phyloP scores from a whole-genome alignment of 2,329 filamentous ascomycete genomes.

The Botrytis squamosa region DNA sequence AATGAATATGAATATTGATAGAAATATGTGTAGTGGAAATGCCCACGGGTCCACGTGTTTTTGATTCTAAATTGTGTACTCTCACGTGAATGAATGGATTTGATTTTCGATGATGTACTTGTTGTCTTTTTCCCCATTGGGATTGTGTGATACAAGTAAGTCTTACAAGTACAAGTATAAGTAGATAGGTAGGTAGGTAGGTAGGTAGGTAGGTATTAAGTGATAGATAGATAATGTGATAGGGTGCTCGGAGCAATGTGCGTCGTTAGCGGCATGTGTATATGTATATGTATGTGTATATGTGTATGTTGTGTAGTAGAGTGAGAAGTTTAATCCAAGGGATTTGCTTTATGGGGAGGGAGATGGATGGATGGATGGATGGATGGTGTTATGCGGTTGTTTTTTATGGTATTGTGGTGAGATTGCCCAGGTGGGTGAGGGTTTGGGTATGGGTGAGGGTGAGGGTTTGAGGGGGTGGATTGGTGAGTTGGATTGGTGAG shows the following conservation, averaged over 20 bases:
- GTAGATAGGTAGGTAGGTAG: neutral
- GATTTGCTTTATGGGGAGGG: no score
- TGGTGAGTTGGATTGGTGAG: no score
- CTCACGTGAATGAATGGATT: neutral
- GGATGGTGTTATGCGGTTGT: no score
- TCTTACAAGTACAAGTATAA: neutral
- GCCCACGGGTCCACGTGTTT: neutral
- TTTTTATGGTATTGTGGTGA: neutral
- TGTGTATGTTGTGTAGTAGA: no score
- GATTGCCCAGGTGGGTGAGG: neutral
- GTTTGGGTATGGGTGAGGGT: neutral
- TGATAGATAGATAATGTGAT: neutral
- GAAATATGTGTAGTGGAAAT: neutral
- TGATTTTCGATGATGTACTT: no score
- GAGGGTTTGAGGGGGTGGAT: neutral
- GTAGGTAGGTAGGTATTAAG: neutral
- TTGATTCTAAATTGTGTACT: neutral
- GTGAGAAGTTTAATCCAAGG: neutral
- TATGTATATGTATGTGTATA: no score
- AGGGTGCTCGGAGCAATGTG: neutral
- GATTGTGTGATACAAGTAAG: no score
- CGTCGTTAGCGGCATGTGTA: neutral
- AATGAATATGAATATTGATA: neutral
- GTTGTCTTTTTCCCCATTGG: no score
- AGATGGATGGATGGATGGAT: no score